Evolutionary conservation across 805 yeast genomes (phyloP).

Genomic region (Ogataea naganishii): DNA sequence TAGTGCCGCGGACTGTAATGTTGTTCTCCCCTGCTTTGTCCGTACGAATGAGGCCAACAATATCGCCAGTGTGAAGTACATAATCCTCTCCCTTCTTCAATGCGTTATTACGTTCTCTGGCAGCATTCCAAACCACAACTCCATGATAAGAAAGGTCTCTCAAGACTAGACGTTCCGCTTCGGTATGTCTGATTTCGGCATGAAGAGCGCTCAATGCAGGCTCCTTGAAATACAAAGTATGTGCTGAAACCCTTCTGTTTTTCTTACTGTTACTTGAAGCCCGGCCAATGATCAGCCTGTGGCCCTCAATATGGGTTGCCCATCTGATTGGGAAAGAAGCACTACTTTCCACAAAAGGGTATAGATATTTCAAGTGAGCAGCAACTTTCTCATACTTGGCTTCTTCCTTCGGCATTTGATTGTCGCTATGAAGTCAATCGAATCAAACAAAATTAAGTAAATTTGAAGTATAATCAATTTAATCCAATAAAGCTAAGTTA

Average conservation of each 20-base stretch:
- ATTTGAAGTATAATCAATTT: no score
- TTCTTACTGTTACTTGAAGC: conserved; percentile 8
- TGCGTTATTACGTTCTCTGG: neutral
- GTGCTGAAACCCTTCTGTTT: conserved; percentile 3
- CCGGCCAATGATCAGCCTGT: conserved; percentile 16
- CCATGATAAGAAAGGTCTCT: conserved; percentile 15
- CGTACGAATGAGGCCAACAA: conserved; percentile 12
- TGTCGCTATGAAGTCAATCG: neutral
- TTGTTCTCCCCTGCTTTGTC: conserved; percentile 1
- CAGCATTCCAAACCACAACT: conserved; percentile 5
- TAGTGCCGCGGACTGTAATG: no score
- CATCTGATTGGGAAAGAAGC: conserved; percentile 1
- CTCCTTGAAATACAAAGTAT: conserved; percentile 13
- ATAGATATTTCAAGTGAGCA: neutral
- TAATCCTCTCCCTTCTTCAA: neutral
- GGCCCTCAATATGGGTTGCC: neutral
- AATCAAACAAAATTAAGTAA: no score
- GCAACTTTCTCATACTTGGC: neutral
- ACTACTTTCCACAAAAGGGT: neutral
- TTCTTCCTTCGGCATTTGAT: neutral
- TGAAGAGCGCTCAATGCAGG: conserved; percentile 18
- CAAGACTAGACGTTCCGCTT: neutral
- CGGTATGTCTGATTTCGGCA: neutral
- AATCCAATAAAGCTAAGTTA: no score
- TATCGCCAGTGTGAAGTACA: conserved; percentile 11